A percentile compares a stretch with the other conserved stretches of the same genome.
Evolutionary conservation across 441 rosid genomes (phyloP).

Genomic region (Corymbia citriodora): DNA sequence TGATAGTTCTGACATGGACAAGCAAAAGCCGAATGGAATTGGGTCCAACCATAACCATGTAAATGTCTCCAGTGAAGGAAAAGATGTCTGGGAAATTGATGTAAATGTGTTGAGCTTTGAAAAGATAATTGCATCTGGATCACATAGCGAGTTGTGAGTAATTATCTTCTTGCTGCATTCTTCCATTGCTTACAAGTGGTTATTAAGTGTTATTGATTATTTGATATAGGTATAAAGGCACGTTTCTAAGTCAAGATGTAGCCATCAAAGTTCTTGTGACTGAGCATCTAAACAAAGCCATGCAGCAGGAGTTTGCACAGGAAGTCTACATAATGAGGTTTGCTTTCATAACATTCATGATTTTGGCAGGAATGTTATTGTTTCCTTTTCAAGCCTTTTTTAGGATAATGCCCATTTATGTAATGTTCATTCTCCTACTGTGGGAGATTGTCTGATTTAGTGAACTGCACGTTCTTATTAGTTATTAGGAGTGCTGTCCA

Average conservation of each 20-base stretch:
- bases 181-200: conserved; percentile 4
- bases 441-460: not conserved
- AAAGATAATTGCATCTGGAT: conserved; percentile 48
- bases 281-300: conserved; percentile 38
- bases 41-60: conserved; percentile 13
- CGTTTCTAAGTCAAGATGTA: conserved; percentile 54
- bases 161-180: conserved; percentile 5
- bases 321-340: conserved; percentile 75
- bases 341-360: not conserved
- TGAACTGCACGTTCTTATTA: not conserved
- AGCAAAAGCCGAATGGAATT: conserved; percentile 30
- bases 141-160: conserved; percentile 57
- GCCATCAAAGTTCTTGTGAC: conserved; percentile 53
- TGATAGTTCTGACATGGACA: conserved; percentile 19
- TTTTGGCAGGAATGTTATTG: not conserved
- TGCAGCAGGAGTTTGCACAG: conserved; percentile 54
- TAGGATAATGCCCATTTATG: not conserved
- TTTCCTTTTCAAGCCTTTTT: not conserved
- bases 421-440: not conserved
- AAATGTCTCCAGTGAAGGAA: conserved; percentile 20
- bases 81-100: conserved; percentile 66
- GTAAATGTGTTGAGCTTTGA: conserved; percentile 37
- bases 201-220: conserved; percentile 12
- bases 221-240: conserved; percentile 55
- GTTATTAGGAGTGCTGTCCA: not conserved